These are phyloP conservation scores for Candida mesenterica DNA, from an alignment of 1,139 yeast genomes.

Conservation along the genomic window DNA sequence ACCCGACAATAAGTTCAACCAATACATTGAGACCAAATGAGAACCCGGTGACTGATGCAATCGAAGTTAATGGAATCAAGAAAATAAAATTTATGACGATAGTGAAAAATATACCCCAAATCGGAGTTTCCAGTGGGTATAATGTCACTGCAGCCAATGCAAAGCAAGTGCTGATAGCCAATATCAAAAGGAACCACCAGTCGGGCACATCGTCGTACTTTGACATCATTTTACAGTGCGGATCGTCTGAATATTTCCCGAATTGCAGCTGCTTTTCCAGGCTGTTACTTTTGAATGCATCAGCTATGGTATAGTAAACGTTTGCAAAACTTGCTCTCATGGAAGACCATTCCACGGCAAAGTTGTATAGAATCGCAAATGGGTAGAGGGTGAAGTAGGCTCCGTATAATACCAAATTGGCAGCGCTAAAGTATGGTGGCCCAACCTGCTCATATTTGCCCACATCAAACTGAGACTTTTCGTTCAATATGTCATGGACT, in stretches of 20 bases:
- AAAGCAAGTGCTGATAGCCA: conserved; percentile 47
- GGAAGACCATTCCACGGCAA: conserved; percentile 45
- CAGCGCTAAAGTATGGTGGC: conserved; percentile 62
- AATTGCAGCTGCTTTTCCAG: conserved; percentile 4
- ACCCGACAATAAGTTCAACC: conserved; percentile 61
- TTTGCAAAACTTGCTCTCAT: conserved; percentile 40
- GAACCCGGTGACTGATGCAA: conserved; percentile 54
- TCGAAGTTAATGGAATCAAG: conserved; percentile 49
- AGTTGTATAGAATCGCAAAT: conserved; percentile 48
- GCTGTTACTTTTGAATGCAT: conserved; percentile 22
- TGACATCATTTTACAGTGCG: conserved; percentile 56
- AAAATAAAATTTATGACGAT: conserved; percentile 54
- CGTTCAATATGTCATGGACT: conserved; percentile 41
- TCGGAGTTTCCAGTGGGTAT: conserved; percentile 51
- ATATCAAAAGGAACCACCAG: conserved; percentile 51
- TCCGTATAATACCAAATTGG: conserved; percentile 51
- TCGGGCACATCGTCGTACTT: conserved; percentile 62
- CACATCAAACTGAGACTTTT: conserved; percentile 36
- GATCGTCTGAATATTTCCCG: conserved; percentile 38
- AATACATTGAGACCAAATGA: conserved; percentile 55
- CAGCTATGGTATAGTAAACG: conserved; percentile 31
- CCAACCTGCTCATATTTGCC: conserved; percentile 45
- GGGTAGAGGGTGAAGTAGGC: conserved; percentile 60
- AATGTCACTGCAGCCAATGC: conserved; percentile 49
- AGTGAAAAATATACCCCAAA: conserved; percentile 60